Evolutionary conservation across 345 rosid species (phyloP).

Genomic region (Eucalyptus tenuipes): DNA sequence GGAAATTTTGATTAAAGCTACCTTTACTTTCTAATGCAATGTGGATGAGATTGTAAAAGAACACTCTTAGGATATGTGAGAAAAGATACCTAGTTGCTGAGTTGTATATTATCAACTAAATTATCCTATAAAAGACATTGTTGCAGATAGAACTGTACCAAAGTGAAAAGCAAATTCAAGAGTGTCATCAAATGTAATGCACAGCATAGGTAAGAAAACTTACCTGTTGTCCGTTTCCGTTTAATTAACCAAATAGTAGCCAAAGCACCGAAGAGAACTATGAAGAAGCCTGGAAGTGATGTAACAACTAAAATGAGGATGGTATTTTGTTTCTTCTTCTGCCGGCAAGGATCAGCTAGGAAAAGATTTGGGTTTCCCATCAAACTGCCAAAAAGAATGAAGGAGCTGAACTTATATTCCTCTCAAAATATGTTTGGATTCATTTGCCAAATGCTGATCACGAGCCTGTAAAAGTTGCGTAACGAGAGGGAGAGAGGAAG

Average conservation of each 20-base stretch:
- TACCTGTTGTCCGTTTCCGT: background rate
- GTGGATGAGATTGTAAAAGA: background rate
- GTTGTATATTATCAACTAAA: background rate
- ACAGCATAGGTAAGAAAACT: background rate
- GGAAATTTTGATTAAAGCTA: background rate
- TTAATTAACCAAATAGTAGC: too few species aligned
- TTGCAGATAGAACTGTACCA: background rate
- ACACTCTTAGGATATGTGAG: background rate
- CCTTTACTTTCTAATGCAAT: background rate
- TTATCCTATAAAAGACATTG: background rate
- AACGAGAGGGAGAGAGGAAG: background rate
- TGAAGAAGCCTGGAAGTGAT: too few species aligned
- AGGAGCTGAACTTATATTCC: background rate
- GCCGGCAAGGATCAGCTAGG: background rate
- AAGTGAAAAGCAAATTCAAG: background rate
- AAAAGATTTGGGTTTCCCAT: slow-evolving; percentile 23
- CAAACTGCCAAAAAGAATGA: slow-evolving; percentile 5
- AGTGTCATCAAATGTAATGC: background rate
- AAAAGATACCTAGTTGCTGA: background rate
- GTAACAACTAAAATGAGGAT: too few species aligned
- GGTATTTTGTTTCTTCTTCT: background rate
- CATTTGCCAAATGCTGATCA: background rate
- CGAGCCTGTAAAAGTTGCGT: background rate
- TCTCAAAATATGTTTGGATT: background rate
- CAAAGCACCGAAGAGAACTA: too few species aligned